Base-by-base conservation (phyloP, 768 basidiomycete species). In the Auricularia sp. region DNA sequence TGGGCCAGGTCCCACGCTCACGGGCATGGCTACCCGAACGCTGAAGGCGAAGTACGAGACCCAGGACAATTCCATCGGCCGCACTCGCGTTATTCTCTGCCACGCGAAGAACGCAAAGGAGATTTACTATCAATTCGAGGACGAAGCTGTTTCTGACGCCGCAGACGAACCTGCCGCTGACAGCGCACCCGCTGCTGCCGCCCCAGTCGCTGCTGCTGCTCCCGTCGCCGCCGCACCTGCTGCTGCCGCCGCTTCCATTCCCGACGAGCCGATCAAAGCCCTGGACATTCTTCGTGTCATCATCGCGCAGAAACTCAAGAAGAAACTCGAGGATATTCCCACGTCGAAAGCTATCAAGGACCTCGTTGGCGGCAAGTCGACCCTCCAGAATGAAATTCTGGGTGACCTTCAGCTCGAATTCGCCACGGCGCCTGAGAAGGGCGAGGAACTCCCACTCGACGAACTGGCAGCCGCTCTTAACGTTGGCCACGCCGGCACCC, bases 271-370 rank as follows among this genome's bases (percentile, higher is more conserved):
- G 3, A 80, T 98, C 73, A 93, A 93, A 75, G 91, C 96, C 6
- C 77, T 87, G 68, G 97, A 98, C 62, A 88, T 96, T 42, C 84
- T 98, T 34, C 82, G 83, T 63, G 83, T 86, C 68, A 87, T 98
- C 74, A 90, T 99, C 65, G 93, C 97, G 0, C 97, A 99, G 79
- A 99, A 99, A 77, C 78, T 99, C 71, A 99, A 99, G 87, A 99
- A 99, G 82, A 84, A 81, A 64, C 81, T 94, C 35, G 84, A 87
- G 61, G 97, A 98, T 71, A 80, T 98, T 64, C 91, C 94, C 3
- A 79, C 94, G 6, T 83, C 86, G 66, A 99, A 99, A 76, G 89
- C 93, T 0, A 94, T 99, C 81, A 98, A 99, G 76, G 97, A 99
- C 71, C 88, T 99, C 64, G 95, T 97, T 58, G 93, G 93, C 35